A percentile compares a stretch with the other conserved stretches of the same genome.
These are phyloP conservation scores for Mortierella sp. DNA, from an alignment of 371 early-diverging fungal species.

Conservation along the genomic window DNA sequence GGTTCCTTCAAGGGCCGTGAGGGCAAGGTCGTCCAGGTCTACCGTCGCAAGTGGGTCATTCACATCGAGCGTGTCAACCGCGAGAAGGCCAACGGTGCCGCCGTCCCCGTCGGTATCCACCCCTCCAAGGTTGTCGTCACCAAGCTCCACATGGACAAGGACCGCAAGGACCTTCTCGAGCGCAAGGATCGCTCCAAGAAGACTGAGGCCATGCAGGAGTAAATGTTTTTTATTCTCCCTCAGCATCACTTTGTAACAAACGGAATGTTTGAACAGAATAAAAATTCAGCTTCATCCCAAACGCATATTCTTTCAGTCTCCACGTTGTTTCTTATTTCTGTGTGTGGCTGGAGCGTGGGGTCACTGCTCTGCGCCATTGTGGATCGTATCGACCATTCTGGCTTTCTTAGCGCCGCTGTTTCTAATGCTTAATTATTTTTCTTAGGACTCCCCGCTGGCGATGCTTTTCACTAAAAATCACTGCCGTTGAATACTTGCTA, in stretches of 20 bases:
- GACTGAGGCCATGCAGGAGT: conserved; percentile 56
- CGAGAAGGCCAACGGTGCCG: conserved; percentile 97
- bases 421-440: too few species aligned
- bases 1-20: conserved; percentile 97
- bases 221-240: conserved; percentile 25
- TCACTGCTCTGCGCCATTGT: too few species aligned
- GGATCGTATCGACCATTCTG: too few species aligned
- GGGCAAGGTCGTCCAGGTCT: conserved; percentile 96
- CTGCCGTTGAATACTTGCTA: too few species aligned
- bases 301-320: too few species aligned
- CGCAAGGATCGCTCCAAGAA: conserved; percentile 78
- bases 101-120: conserved; percentile 95
- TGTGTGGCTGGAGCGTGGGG: too few species aligned
- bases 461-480: too few species aligned
- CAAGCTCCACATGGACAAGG: conserved; percentile 96
- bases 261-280: conserved; percentile 13
- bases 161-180: conserved; percentile 88
- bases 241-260: conserved; percentile 6
- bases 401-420: too few species aligned
- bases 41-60: conserved; percentile 99
- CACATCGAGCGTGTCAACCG: conserved; percentile 96
- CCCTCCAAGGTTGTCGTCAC: conserved; percentile 98
- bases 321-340: not conserved
- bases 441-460: too few species aligned
- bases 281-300: conserved; percentile 19